These are phyloP conservation scores for Clarkia xantiana DNA, from an alignment of 345 rosid genomes.

Conservation along the genomic window DNA sequence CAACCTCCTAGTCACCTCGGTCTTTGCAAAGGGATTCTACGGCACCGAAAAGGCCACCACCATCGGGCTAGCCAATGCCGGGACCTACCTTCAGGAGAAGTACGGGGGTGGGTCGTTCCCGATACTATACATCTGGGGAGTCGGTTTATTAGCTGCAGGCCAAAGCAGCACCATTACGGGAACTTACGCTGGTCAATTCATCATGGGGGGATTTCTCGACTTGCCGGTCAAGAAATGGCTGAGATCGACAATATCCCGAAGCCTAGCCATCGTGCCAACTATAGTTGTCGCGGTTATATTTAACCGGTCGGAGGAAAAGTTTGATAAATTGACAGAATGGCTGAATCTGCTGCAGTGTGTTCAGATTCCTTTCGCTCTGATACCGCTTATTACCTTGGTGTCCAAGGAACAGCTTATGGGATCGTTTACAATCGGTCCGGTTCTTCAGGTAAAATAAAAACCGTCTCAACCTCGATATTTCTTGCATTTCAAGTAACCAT, in stretches of 20 bases:
- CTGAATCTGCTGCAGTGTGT: conserved; percentile 92
- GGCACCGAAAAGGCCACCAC: conserved; percentile 59
- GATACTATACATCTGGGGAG: conserved; percentile 85
- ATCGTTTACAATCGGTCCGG: conserved; percentile 53
- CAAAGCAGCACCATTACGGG: conserved; percentile 96
- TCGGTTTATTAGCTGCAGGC: conserved; percentile 92
- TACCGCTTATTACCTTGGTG: conserved; percentile 87
- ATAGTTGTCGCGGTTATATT: conserved; percentile 63
- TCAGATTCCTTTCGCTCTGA: conserved; percentile 89
- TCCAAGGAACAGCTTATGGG: conserved; percentile 81
- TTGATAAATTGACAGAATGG: conserved; percentile 88
- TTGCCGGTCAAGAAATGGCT: conserved; percentile 79
- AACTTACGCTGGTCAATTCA: conserved; percentile 96
- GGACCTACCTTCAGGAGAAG: conserved; percentile 68
- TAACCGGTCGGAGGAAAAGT: conserved; percentile 68
- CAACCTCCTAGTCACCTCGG: conserved; percentile 76
- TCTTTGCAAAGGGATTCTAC: conserved; percentile 81
- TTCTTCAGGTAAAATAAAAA: conserved; percentile 58
- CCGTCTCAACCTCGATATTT: too few relatives aligned
- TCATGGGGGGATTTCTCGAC: conserved; percentile 89
- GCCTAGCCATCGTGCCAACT: conserved; percentile 87
- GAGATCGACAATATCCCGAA: conserved; percentile 74
- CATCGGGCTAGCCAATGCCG: conserved; percentile 80
- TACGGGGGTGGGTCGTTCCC: conserved; percentile 87
- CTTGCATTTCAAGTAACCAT: too few relatives aligned